Evolutionary conservation across 768 basidiomycete genomes (phyloP), one percentile per base, ranked within the genome.

Genomic region (Suillus weaverae): DNA sequence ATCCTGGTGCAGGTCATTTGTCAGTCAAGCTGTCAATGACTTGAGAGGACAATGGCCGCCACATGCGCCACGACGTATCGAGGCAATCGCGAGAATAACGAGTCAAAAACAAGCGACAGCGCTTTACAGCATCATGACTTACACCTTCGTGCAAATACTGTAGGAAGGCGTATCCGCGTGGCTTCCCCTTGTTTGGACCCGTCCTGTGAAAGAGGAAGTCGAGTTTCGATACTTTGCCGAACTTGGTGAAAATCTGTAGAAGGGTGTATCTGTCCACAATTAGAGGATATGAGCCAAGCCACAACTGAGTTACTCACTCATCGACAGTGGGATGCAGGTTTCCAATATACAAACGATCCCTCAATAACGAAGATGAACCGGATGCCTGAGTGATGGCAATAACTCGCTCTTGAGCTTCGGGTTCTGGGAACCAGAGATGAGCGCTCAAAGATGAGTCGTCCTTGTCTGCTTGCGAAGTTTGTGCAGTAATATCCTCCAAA

Each of bases 201-300:
- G 90, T 81, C 78, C 97, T 98, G 83, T 99, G 96, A 73, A 98
- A 98, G 67, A 98, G 83, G 76, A 89, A 98, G 77, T 99, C 97
- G 60, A 98, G 85, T 69, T 95, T 94, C 26, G 94, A 85, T 66
- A 99, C 85, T 77, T 94, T 95, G 62, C 97, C 97, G 74, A 89
- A 95, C 78, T 91, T 95, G 38, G 91, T 85, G 77, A 97, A 97
- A 41, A 96, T 77, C 76, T 96, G 92, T 26, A 99, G 85, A 18
- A 99, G 83, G 4, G 93, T 82, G 77, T 94, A 94, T 76, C 95
- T 97, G 72, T 59, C 62, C 64, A 57, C 20, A 33, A 48, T 77
- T 48, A 71, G 69, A 69, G 20, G 53, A 60, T 36, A 0, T 20
- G 10, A 35, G 14, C 43, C 32, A 30, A 61, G 55, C 1, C 38